Conservation (phyloP, 83 land plant genomes). For the Picea engelmannii region DNA sequence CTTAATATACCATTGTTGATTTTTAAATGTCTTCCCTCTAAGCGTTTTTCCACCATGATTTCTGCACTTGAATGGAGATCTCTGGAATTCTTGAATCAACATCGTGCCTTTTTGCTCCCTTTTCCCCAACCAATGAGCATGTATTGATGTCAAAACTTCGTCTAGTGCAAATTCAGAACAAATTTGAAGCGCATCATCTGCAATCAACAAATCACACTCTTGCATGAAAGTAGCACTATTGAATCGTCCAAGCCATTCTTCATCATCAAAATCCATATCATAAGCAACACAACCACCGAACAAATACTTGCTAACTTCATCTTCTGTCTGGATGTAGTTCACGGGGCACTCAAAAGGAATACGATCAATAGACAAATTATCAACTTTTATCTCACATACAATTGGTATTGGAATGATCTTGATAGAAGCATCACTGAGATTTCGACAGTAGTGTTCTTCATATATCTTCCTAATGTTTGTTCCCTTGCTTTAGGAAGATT, state of each 20-base stretch:
- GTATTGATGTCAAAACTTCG: conserved; percentile 28
- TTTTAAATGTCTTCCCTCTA: not conserved
- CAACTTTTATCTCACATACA: conserved; percentile 8
- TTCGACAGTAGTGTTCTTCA: conserved; percentile 42
- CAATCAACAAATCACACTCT: conserved; percentile 22
- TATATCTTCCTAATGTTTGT: conserved; percentile 38
- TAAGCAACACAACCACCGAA: conserved; percentile 27
- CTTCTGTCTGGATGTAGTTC: conserved; percentile 34
- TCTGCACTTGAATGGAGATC: not conserved
- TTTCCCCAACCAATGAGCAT: conserved; percentile 53
- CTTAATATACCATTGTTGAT: not conserved
- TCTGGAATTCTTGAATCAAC: conserved; percentile 10
- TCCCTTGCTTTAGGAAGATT: not conserved
- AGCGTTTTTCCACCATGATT: not conserved
- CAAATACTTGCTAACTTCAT: conserved; percentile 53
- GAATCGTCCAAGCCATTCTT: conserved; percentile 43
- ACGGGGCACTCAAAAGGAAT: conserved; percentile 35
- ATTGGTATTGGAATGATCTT: conserved; percentile 56
- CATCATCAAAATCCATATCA: conserved; percentile 78
- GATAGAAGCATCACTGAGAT: conserved; percentile 17
- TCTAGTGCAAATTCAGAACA: conserved; percentile 25
- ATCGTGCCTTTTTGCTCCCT: conserved; percentile 30
- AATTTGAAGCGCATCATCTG: conserved; percentile 17
- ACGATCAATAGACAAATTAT: not conserved
- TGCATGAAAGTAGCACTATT: conserved; percentile 25